These are phyloP conservation scores for Solanum lignicaule DNA, from an alignment of 257 asterid species.

Conservation along the genomic window DNA sequence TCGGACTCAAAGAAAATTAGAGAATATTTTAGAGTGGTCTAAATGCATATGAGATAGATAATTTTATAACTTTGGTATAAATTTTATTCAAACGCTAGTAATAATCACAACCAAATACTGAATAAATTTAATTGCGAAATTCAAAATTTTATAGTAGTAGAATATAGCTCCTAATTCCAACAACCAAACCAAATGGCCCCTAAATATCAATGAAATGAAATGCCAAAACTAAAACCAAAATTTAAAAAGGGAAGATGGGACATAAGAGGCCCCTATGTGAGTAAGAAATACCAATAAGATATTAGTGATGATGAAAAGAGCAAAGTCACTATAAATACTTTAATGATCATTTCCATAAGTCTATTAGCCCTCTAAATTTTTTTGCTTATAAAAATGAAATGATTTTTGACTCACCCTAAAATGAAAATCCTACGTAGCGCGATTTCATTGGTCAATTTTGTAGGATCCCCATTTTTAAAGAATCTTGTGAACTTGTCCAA, in stretches of 20 bases:
- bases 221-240: background rate
- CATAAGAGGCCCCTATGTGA: background rate
- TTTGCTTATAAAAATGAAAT: background rate
- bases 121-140: background rate
- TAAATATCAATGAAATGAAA: background rate
- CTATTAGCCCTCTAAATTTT: background rate
- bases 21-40: background rate
- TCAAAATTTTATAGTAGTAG: background rate
- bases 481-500: background rate
- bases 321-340: background rate
- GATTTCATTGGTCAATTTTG: background rate
- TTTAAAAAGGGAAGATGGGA: background rate
- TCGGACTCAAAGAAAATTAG: fast-evolving
- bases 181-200: background rate
- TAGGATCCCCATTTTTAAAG: background rate
- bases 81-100: background rate
- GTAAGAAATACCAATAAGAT: background rate
- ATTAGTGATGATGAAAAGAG: background rate
- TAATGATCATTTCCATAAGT: background rate
- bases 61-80: background rate
- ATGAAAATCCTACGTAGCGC: background rate
- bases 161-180: background rate
- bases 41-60: background rate
- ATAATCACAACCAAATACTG: background rate
- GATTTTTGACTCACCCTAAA: background rate